phyloP scores from a whole-genome alignment of 2,329 filamentous ascomycete species.

The Fusarium protoensiforme region DNA sequence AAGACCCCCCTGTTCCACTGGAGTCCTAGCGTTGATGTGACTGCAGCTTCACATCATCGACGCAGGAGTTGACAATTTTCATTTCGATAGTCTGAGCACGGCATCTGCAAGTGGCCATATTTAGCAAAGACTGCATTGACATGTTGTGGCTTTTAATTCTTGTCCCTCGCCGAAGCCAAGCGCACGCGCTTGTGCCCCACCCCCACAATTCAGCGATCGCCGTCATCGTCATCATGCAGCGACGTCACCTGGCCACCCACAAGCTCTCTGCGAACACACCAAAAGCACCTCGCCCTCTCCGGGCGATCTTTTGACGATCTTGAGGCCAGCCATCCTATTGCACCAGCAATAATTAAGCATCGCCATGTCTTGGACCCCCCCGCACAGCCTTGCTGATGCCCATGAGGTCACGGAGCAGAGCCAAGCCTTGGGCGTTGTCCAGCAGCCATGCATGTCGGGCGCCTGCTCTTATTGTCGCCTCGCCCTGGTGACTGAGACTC shows the following conservation, averaged over 20 bases:
- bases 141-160: conserved; percentile 8
- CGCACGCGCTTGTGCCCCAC: conserved; percentile 23
- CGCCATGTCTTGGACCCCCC: conserved; percentile 13
- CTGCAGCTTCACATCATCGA: conserved; percentile 7
- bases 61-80: background rate
- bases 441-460: background rate
- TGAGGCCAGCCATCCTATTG: background rate
- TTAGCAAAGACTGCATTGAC: background rate
- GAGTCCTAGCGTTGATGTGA: background rate
- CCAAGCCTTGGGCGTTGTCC: background rate
- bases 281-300: background rate
- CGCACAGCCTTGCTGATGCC: background rate
- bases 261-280: background rate
- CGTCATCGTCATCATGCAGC: conserved; percentile 38
- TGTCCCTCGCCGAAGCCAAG: background rate
- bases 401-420: conserved; percentile 30
- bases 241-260: conserved; percentile 28
- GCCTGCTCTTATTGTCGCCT: conserved; percentile 12
- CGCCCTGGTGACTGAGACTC: conserved; percentile 18
- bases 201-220: conserved; percentile 30
- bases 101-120: conserved; percentile 12
- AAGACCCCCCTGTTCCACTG: background rate
- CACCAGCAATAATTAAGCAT: conserved; percentile 19
- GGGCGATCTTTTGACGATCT: background rate
- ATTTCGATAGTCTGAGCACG: conserved; percentile 12